Evolutionary conservation across 768 basidiomycete genomes (phyloP), one percentile per base, ranked within the genome.

Genomic region (Mycena leptocephala): DNA sequence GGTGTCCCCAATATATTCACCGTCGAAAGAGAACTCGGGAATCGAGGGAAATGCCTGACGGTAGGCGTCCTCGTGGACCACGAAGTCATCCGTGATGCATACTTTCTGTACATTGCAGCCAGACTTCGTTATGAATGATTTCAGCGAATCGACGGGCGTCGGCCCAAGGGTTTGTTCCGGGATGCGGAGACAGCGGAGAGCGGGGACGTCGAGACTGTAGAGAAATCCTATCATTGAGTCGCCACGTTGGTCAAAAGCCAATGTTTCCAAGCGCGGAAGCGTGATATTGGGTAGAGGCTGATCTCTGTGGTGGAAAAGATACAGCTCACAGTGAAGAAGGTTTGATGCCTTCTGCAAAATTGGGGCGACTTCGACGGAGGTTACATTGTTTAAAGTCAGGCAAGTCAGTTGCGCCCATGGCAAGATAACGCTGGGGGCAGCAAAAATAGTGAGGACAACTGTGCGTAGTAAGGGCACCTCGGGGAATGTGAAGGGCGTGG

Each of bases 341-440:
- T 67, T 53, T 2, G 8, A 1, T 9, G 48, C 26, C 24, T 53
- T 13, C 13, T 13, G 6, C 1, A 67, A 28, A 28, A 67, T 26
- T 0, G 33, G 66, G 2, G 16, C 6, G 30, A 3, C 35, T 46
- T 64, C 30, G 14, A 2, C 4, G 13, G 33, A 51, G 11, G 9
- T 6, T 20, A 46, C 43, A 24, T 22, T 3, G 32, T 8, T 7
- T 32, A 67, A 39, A 0, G 48, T 67, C 0, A 67, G 33, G 1
- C 51, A 67, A 8, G 66, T 55, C 26, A 67, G 26, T 46, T 67
- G 66, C 20, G 66, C 16, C 66, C 48, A 55, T 7, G 66, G 66
- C 4, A 66, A 20, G 1, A 66, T 9, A 18, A 13, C 30, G 30
- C 14, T 5, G 24, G 20, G 5, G 30, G 7, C n/a, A 8, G 28